Evolutionary conservation across 2,329 filamentous ascomycete genomes (phyloP), one percentile per base, ranked within the genome.

Genomic region (Uncinocarpus reesii): DNA sequence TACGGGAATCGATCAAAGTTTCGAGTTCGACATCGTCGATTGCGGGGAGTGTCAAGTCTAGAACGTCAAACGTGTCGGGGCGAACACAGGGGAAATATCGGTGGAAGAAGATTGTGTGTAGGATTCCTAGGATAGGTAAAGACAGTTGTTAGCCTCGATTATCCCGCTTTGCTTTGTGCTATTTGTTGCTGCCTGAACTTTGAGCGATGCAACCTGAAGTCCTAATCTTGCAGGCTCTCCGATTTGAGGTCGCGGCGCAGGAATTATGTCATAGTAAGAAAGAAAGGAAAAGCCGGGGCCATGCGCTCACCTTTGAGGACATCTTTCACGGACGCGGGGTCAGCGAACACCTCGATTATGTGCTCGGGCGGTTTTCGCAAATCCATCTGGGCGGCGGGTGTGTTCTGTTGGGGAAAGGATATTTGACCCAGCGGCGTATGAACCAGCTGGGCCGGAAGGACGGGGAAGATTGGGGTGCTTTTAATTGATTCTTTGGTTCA

Each of bases 71-170:
- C 54, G 86, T 88, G 54, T 80, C 78, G 4, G 92, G 90, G 35
- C 79, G 74, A 58, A 95, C 78, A 50, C 86, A 82, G 49, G 87
- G 87, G 74, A 96, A 95, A 78, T 90, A 94, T 62, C 92, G 84
- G 72, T 95, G 89, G 77, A 96, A 96, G 79, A 96, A 98, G 66
- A 96, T 95, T 43, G 89, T 93, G 67, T 95, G 89, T 42, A 96
- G 78, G 64, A 95, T 85, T 55, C 85, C 90, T 94, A 18, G 16
- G 20, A 37, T 4, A 37, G 4, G n/a, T 6, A 16, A 7, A 8
- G 15, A 29, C n/a, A 24, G 29, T 7, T 24, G 24, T 41, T 40
- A 42, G 34, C 29, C n/a, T n/a, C n/a, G n/a, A n/a, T n/a, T n/a
- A n/a, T n/a, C n/a, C 21, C 18, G n/a, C 8, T 46, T 2, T 41